Percentiles rank a stretch among this genome's conserved stretches.
Conservation (phyloP, 768 basidiomycete species). For the Leccinum uliginosum region DNA sequence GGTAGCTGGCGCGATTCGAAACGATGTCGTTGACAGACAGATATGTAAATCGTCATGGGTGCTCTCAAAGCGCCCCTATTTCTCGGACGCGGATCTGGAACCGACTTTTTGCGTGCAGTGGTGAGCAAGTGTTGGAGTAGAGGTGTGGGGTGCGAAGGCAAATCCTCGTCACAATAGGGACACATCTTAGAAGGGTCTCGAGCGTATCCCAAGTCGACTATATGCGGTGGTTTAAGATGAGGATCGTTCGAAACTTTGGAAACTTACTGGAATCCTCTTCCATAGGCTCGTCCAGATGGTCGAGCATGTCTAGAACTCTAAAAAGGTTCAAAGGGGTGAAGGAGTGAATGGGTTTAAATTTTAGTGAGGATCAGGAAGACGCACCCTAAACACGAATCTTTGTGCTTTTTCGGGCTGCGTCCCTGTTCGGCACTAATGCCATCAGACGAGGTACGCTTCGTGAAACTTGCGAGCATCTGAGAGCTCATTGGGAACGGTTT, state of each 20-base stretch:
- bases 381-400: constrained; percentile 21
- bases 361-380: background rate
- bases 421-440: constrained; percentile 28
- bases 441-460: constrained; percentile 33
- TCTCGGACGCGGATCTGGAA: constrained; percentile 56
- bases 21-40: constrained; percentile 71
- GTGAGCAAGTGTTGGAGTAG: constrained; percentile 51
- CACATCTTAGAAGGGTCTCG: constrained; percentile 68
- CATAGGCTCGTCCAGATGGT: constrained; percentile 19
- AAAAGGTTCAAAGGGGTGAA: background rate
- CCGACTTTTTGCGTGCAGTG: constrained; percentile 49
- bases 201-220: constrained; percentile 49
- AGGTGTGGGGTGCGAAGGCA: constrained; percentile 62
- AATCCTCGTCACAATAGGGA: constrained; percentile 73
- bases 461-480: constrained; percentile 33
- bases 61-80: constrained; percentile 65
- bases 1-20: constrained; percentile 75
- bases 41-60: constrained; percentile 49
- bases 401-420: constrained; percentile 31
- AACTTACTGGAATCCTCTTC: constrained; percentile 43
- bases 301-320: constrained; percentile 8
- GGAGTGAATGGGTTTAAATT: constrained; percentile 12
- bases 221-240: background rate
- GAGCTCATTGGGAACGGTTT: constrained; percentile 49
- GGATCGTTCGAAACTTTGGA: background rate